phyloP scores from a whole-genome alignment of 202 grass and related monocot species.

The Cymbopogon flexuosus region DNA sequence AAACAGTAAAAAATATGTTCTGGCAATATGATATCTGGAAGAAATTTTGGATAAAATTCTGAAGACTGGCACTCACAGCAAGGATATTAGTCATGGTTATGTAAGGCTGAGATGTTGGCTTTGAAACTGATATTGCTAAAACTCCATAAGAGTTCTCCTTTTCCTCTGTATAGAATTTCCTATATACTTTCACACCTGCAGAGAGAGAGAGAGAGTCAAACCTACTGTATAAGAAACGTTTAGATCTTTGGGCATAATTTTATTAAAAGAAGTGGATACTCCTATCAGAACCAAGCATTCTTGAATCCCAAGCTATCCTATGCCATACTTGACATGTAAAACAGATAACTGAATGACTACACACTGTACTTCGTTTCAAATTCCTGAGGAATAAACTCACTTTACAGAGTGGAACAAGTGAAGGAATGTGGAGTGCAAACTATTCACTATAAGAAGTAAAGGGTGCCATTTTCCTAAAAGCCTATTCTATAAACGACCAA shows the following conservation, averaged over 20 bases:
- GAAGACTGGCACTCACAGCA: conserved; percentile 45
- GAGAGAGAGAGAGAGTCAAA: conserved; percentile 30
- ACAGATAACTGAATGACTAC: neutral
- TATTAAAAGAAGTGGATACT: neutral
- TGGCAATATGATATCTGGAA: neutral
- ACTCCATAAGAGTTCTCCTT: conserved; percentile 63
- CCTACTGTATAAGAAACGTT: neutral
- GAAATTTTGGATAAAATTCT: conserved; percentile 7
- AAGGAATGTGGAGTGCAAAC: neutral
- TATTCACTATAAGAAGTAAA: conserved; percentile 5
- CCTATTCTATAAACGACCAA: neutral
- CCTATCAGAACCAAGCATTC: neutral
- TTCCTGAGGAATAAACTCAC: neutral
- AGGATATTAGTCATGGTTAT: conserved; percentile 55
- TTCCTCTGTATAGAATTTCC: conserved; percentile 84
- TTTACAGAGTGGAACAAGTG: neutral
- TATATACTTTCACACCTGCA: conserved; percentile 76
- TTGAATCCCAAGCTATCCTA: neutral
- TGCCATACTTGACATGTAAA: neutral
- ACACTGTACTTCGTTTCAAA: neutral
- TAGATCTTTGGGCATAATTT: neutral
- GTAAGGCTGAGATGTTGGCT: conserved; percentile 59
- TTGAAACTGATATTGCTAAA: conserved; percentile 74
- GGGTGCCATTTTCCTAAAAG: neutral
- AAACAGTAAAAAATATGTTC: conserved; percentile 1